A percentile compares a stretch with the other conserved stretches of the same genome.
These are phyloP conservation scores for Cajanus cajan DNA, from an alignment of 306 rosid species.

Conservation along the genomic window DNA sequence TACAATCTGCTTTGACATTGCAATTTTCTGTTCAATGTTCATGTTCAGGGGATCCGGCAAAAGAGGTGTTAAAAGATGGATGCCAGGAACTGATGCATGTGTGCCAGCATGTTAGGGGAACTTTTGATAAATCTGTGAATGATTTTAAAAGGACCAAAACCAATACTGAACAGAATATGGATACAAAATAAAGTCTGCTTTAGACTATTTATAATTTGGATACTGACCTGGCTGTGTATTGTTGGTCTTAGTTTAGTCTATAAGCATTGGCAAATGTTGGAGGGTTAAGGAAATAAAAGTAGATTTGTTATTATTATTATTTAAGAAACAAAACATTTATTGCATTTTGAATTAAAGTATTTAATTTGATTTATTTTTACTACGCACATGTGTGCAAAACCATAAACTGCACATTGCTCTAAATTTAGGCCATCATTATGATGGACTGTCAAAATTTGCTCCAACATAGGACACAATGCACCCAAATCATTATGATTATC, in stretches of 20 bases:
- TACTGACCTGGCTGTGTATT: neutral
- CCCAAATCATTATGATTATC: neutral
- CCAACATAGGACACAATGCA: neutral
- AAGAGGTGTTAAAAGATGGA: slow-evolving; percentile 62
- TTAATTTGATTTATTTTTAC: too few species aligned
- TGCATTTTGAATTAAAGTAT: neutral
- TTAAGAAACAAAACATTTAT: neutral
- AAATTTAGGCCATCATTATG: neutral
- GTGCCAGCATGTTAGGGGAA: slow-evolving; percentile 67
- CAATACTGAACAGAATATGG: slow-evolving; percentile 37
- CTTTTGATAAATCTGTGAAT: slow-evolving; percentile 57
- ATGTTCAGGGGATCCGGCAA: slow-evolving; percentile 66
- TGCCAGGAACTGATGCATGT: slow-evolving; percentile 71
- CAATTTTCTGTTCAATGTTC: slow-evolving; percentile 17
- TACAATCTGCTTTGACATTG: slow-evolving; percentile 32
- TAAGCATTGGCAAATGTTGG: neutral
- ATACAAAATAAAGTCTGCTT: slow-evolving; percentile 20
- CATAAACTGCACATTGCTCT: neutral
- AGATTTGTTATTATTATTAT: neutral
- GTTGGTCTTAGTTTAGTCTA: neutral
- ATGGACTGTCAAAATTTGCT: neutral
- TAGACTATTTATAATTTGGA: neutral
- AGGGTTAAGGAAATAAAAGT: neutral
- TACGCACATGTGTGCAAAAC: neutral
- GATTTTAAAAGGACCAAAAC: slow-evolving; percentile 51